Evolutionary conservation across 1,139 yeast genomes (phyloP).

Genomic region (Trichomonascaceae sp.): DNA sequence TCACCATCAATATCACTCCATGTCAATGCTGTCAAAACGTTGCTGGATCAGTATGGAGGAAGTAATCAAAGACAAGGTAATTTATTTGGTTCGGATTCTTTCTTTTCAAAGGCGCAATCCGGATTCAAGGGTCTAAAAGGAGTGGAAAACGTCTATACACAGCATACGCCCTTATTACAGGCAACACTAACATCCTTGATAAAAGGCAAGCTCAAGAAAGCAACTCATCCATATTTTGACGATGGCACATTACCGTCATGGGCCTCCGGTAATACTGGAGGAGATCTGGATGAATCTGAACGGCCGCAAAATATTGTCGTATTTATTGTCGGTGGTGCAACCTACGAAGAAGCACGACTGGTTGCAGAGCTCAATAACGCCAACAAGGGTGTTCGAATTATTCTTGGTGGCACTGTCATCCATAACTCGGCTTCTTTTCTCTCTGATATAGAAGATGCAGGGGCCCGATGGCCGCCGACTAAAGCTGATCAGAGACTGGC

Average conservation of each 20-base stretch:
- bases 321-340: slow-evolving; percentile 83
- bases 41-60: slow-evolving; percentile 36
- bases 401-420: slow-evolving; percentile 75
- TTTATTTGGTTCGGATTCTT: slow-evolving; percentile 37
- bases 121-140: slow-evolving; percentile 41
- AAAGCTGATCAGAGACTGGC: slow-evolving; percentile 9
- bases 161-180: slow-evolving; percentile 72
- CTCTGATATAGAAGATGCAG: slow-evolving; percentile 27
- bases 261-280: slow-evolving; percentile 26
- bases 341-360: slow-evolving; percentile 85
- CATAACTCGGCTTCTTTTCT: slow-evolving; percentile 57
- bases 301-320: slow-evolving; percentile 70
- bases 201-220: slow-evolving; percentile 44
- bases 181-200: slow-evolving; percentile 44
- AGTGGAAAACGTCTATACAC: slow-evolving; percentile 56
- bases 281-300: slow-evolving; percentile 23
- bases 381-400: slow-evolving; percentile 47
- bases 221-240: slow-evolving; percentile 45
- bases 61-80: slow-evolving; percentile 41
- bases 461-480: slow-evolving; percentile 24
- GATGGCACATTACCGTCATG: slow-evolving; percentile 25
- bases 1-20: slow-evolving; percentile 12
- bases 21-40: slow-evolving; percentile 21
- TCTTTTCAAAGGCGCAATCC: slow-evolving; percentile 39
- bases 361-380: slow-evolving; percentile 62